A percentile compares a stretch with the other conserved stretches of the same genome.
Conservation (phyloP, 2,329 filamentous ascomycete genomes). For the Arthrobotrys pseudoclavata region DNA sequence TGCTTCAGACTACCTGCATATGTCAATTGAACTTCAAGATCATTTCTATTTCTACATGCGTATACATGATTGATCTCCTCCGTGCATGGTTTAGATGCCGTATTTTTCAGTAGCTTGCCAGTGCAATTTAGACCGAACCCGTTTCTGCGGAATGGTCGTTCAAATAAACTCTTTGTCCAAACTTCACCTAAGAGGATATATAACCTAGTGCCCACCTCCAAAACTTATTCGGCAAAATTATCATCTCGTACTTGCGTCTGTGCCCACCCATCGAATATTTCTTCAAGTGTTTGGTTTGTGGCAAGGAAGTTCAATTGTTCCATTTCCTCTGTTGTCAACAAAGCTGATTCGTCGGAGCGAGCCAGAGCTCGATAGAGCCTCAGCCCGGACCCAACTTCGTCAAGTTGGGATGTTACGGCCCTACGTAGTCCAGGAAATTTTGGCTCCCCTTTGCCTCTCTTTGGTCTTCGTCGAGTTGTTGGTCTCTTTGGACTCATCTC, state of each 20-base stretch:
- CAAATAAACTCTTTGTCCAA: no score
- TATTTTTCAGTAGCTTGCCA: no score
- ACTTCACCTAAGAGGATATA: no score
- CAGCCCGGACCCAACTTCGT: constrained; percentile 8
- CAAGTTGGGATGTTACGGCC: neutral
- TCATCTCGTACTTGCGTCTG: neutral
- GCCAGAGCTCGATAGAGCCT: constrained; percentile 8
- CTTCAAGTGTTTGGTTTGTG: constrained; percentile 1
- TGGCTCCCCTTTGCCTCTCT: neutral
- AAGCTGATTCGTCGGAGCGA: neutral
- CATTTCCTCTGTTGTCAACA: constrained; percentile 1
- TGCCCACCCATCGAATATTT: constrained; percentile 14
- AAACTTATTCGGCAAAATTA: neutral
- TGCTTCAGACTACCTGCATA: no score
- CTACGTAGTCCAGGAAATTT: neutral
- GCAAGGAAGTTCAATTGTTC: constrained; percentile 1
- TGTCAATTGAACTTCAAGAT: no score
- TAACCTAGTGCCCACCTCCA: no score
- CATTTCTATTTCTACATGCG: no score
- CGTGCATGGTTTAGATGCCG: no score
- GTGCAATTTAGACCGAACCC: no score
- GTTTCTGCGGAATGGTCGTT: no score
- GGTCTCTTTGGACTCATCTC: neutral
- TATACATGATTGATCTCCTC: no score
- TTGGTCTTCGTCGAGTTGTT: neutral